phyloP scores from a whole-genome alignment of 2,329 filamentous ascomycete species.

The Aureobasidium sp. region DNA sequence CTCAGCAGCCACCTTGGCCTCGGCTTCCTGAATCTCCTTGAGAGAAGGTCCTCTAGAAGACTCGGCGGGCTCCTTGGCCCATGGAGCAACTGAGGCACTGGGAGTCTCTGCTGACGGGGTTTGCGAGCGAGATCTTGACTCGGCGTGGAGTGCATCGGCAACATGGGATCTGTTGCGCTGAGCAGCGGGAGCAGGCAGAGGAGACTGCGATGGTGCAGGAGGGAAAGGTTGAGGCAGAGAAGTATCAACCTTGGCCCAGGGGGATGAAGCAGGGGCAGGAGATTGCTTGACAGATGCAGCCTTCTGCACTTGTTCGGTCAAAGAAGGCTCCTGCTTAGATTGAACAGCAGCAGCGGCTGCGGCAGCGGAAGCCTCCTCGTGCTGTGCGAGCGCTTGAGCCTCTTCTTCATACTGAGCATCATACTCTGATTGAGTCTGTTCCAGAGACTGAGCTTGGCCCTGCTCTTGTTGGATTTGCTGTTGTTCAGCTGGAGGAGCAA shows the following conservation, averaged over 20 bases:
- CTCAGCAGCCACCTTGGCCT: slow-evolving; percentile 87
- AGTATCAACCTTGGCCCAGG: slow-evolving; percentile 53
- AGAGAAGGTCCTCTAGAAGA: slow-evolving; percentile 78
- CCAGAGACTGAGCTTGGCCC: slow-evolving; percentile 1
- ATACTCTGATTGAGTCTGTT: slow-evolving; percentile 3
- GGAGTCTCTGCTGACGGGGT: slow-evolving; percentile 62
- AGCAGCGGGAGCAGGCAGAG: slow-evolving; percentile 79
- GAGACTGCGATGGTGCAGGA: slow-evolving; percentile 67
- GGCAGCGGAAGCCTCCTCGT: slow-evolving; percentile 17
- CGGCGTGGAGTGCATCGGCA: slow-evolving; percentile 61
- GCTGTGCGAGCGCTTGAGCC: slow-evolving; percentile 22
- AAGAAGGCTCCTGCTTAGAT: slow-evolving; percentile 47
- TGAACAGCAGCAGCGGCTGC: slow-evolving; percentile 4
- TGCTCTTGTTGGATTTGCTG: slow-evolving; percentile 22
- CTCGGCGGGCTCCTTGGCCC: slow-evolving; percentile 77
- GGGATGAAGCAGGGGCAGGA: slow-evolving; percentile 42
- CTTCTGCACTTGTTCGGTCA: slow-evolving; percentile 80
- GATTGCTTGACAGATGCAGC: slow-evolving; percentile 56
- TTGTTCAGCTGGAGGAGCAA: slow-evolving; percentile 12
- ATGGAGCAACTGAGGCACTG: slow-evolving; percentile 75
- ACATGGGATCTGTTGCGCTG: slow-evolving; percentile 78
- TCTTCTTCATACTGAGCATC: slow-evolving; percentile 21
- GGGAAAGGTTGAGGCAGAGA: slow-evolving; percentile 74
- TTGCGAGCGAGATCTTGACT: slow-evolving; percentile 66
- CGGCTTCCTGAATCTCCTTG: slow-evolving; percentile 93